Evolutionary conservation across 495 filamentous ascomycete genomes (phyloP), one percentile per base, ranked within the genome.

Genomic region (Astrothelium subdiscretum): DNA sequence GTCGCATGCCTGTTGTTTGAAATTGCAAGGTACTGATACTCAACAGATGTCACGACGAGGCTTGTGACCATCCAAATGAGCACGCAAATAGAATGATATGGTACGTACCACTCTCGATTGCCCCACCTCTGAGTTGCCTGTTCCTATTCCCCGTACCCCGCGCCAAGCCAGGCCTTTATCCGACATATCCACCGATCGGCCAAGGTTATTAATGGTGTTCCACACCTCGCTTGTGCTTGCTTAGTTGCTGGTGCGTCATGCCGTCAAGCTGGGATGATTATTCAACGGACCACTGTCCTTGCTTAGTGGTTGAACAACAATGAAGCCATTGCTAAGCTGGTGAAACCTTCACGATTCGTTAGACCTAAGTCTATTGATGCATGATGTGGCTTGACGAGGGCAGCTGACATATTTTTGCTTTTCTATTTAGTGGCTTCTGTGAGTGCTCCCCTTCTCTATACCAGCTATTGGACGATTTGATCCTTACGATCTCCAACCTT

Each of bases 61-160:
- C 72, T 13, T 82, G 82, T 62, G 85, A 87, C 40, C 91, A 96
- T 71, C 78, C 80, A 0, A 86, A 88, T 62, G 91, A 95, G 74
- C 88, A 91, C 76, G 91, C 90, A 2, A 89, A 89, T 66, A 76
- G 90, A 43, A 96, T 96, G 91, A 83, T 96, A 26, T 96, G 90
- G 79, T 80, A 76, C 58, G 77, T 66, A 11, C 20, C 22, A 4
- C 32, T 22, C 32, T 52, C 20, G 22, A 54, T 26, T 2, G 3
- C 48, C 48, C 22, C 24, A 29, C 20, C 24, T 15, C 8, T 6
- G 22, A 26, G 6, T 29, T 29, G 15, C 20, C 4, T 26, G 48
- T 54, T 54, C 22, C 48, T 18, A 29, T 54, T n/a, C 48, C 48
- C 48, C 48, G 48, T 24, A 54, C 24, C 42, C 42, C 42, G 42